Percentiles rank a stretch among this genome's conserved stretches.
Evolutionary conservation across 306 rosid genomes (phyloP).

Genomic region (Elaeagnus macrophylla): DNA sequence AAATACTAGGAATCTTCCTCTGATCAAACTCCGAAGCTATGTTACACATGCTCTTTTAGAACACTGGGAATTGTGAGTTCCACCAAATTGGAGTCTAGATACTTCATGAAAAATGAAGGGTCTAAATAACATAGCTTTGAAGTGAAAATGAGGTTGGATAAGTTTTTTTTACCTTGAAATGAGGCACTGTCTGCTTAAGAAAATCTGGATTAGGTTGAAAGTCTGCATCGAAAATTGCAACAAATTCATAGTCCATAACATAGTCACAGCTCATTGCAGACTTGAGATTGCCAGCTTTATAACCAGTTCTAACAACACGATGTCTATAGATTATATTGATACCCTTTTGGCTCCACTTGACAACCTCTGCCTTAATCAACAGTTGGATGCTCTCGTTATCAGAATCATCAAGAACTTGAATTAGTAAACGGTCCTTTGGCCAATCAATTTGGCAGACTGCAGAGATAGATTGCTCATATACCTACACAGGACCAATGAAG

Average conservation of each 20-base stretch:
- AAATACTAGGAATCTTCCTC: too few relatives aligned
- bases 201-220: constrained; percentile 95
- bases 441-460: constrained; percentile 87
- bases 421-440: constrained; percentile 76
- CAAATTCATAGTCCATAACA: constrained; percentile 77
- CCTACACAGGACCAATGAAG: constrained; percentile 43
- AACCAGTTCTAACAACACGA: constrained; percentile 81
- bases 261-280: constrained; percentile 95
- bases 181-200: constrained; percentile 72
- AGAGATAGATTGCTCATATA: constrained; percentile 86
- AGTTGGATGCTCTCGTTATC: constrained; percentile 71
- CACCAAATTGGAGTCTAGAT: too few relatives aligned
- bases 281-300: constrained; percentile 97
- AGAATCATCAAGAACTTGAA: constrained; percentile 95
- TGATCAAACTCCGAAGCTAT: too few relatives aligned
- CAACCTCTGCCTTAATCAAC: constrained; percentile 71
- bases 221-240: constrained; percentile 90
- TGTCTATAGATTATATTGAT: constrained; percentile 71
- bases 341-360: constrained; percentile 77
- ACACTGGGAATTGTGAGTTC: too few relatives aligned
- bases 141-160: constrained; percentile 5
- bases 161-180: constrained; percentile 61
- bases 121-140: background rate
- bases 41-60: too few relatives aligned
- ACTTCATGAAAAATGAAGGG: too few relatives aligned